Percentiles rank a stretch among this genome's conserved stretches.
Evolutionary conservation across 2,329 filamentous ascomycete species (phyloP).

Genomic region (Aspergillus neotritici): DNA sequence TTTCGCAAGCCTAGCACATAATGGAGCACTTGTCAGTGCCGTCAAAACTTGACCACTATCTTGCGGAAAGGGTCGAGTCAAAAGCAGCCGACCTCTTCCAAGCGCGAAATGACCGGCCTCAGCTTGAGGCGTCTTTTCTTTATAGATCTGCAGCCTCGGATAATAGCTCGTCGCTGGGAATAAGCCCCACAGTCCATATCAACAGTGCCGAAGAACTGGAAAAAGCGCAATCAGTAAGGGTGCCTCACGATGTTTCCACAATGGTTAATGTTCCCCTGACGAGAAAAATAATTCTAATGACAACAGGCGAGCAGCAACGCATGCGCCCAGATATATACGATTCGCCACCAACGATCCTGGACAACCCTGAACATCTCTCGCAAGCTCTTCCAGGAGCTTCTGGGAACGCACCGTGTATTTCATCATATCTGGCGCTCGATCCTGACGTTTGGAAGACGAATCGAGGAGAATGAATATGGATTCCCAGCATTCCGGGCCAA

Average conservation of each 20-base stretch:
- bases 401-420: slow-evolving; percentile 5
- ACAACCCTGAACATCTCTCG: slow-evolving; percentile 11
- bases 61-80: neutral
- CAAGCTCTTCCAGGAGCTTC: slow-evolving; percentile 6
- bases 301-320: slow-evolving; percentile 1
- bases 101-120: neutral
- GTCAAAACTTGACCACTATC: neutral
- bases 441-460: slow-evolving; percentile 7
- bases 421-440: slow-evolving; percentile 8
- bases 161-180: neutral
- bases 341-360: slow-evolving; percentile 9
- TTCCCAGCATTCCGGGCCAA: slow-evolving; percentile 7
- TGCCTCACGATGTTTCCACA: neutral
- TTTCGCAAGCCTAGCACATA: neutral
- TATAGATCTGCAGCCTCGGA: neutral
- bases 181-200: neutral
- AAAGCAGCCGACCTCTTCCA: slow-evolving; percentile 2
- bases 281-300: no score
- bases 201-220: neutral
- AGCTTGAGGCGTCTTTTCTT: neutral
- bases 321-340: slow-evolving; percentile 7
- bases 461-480: slow-evolving; percentile 10
- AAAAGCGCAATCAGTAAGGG: neutral
- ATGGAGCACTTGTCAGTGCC: neutral
- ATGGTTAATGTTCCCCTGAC: neutral